Evolutionary conservation across 805 yeast genomes (phyloP).

Genomic region (Candida ascalaphidarum): DNA sequence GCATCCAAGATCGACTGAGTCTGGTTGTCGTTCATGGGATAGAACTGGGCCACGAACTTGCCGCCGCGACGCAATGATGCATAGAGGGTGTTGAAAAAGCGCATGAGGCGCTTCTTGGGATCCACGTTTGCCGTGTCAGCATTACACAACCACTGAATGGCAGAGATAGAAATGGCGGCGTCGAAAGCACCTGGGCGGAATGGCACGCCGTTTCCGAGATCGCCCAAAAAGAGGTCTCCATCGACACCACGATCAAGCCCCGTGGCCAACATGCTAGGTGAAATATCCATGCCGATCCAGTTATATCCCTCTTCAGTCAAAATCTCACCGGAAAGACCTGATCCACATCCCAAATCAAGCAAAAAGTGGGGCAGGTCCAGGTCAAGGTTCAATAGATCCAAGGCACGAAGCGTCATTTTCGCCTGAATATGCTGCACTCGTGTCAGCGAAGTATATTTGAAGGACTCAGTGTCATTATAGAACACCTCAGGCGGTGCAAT

Average conservation of each 20-base stretch:
- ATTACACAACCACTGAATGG: constrained; percentile 96
- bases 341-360: constrained; percentile 94
- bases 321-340: constrained; percentile 93
- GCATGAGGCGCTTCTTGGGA: constrained; percentile 71
- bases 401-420: constrained; percentile 89
- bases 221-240: constrained; percentile 87
- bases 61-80: constrained; percentile 89
- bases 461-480: constrained; percentile 84
- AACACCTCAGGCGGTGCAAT: constrained; percentile 95
- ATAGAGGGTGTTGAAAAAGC: constrained; percentile 83
- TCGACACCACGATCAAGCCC: constrained; percentile 89
- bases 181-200: constrained; percentile 95
- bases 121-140: constrained; percentile 80
- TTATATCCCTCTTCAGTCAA: constrained; percentile 86
- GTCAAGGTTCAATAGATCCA: constrained; percentile 76
- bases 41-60: constrained; percentile 94
- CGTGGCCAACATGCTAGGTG: constrained; percentile 92
- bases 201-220: constrained; percentile 91
- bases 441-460: constrained; percentile 83
- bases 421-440: constrained; percentile 99
- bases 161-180: constrained; percentile 91
- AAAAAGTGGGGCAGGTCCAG: constrained; percentile 52
- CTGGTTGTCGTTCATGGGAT: constrained; percentile 86
- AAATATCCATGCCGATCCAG: constrained; percentile 95
- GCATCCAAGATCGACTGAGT: constrained; percentile 68